A percentile compares a stretch with the other conserved stretches of the same genome.
These are phyloP conservation scores for Psilocybe subaeruginosa DNA, from an alignment of 768 basidiomycete species.

Conservation along the genomic window DNA sequence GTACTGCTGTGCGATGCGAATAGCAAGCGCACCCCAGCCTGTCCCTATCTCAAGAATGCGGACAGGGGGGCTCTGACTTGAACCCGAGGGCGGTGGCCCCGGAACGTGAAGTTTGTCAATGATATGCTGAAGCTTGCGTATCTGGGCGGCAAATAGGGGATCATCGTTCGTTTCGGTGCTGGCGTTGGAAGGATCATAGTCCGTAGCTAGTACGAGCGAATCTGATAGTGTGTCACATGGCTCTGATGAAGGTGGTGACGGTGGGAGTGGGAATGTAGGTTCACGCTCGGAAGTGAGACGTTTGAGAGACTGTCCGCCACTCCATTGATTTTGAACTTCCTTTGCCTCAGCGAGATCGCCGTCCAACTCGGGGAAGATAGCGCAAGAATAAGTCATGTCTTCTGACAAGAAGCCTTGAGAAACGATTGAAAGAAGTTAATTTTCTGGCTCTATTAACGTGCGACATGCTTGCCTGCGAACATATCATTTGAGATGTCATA, in stretches of 20 bases:
- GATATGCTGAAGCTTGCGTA: slow-evolving; percentile 66
- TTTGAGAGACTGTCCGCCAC: slow-evolving; percentile 37
- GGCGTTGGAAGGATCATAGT: not conserved
- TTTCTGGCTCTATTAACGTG: not conserved
- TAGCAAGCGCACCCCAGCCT: slow-evolving; percentile 78
- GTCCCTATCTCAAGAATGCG: slow-evolving; percentile 69
- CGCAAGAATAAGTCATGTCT: slow-evolving; percentile 83
- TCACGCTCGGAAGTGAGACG: slow-evolving; percentile 18
- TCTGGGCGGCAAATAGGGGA: slow-evolving; percentile 52
- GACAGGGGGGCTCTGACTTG: slow-evolving; percentile 49
- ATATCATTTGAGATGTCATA: slow-evolving; percentile 82
- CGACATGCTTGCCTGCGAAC: slow-evolving; percentile 53
- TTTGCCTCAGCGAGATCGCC: slow-evolving; percentile 42
- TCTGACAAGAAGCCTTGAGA: slow-evolving; percentile 54
- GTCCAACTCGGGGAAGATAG: slow-evolving; percentile 68
- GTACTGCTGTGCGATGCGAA: slow-evolving; percentile 56
- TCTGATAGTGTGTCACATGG: slow-evolving; percentile 7
- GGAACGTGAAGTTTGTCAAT: slow-evolving; percentile 65
- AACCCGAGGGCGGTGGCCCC: not conserved
- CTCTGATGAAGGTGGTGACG: slow-evolving; percentile 15
- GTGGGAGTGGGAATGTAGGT: slow-evolving; percentile 14
- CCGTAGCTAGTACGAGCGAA: not conserved
- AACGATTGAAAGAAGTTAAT: slow-evolving; percentile 1
- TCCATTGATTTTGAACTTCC: slow-evolving; percentile 32
- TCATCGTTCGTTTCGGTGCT: slow-evolving; percentile 8